Conservation (phyloP, 768 basidiomycete species). For the Collybia sp. region DNA sequence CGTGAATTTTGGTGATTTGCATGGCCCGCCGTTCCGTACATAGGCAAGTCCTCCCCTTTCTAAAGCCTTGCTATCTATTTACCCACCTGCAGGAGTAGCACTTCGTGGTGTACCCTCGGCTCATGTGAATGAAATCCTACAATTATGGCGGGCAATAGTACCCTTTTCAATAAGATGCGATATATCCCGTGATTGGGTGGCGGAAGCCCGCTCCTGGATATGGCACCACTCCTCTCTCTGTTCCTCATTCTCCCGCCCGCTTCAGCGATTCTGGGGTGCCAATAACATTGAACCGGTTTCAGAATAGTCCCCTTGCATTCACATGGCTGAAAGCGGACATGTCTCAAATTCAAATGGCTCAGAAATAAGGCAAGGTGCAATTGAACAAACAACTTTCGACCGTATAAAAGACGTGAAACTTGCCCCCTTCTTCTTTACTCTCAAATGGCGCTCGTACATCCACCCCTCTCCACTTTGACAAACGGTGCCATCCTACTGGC, state of each 20-base stretch:
- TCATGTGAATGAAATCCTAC: not conserved
- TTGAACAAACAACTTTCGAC: constrained; percentile 5
- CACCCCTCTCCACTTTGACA: not conserved
- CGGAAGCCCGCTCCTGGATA: constrained; percentile 28
- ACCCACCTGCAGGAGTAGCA: too few species aligned
- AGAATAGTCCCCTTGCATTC: constrained; percentile 18
- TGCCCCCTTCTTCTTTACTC: not conserved
- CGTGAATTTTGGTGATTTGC: constrained; percentile 65
- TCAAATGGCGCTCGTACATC: not conserved
- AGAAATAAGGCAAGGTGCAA: not conserved
- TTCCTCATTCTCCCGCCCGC: constrained; percentile 19
- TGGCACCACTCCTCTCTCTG: constrained; percentile 17
- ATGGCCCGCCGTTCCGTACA: too few species aligned
- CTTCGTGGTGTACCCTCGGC: not conserved
- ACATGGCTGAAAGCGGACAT: constrained; percentile 16
- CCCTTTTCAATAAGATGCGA: constrained; percentile 1
- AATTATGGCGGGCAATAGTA: not conserved
- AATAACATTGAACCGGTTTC: constrained; percentile 17
- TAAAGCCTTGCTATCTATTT: too few species aligned
- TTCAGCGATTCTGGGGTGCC: constrained; percentile 15
- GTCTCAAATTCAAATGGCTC: too few species aligned
- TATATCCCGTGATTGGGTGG: constrained; percentile 23
- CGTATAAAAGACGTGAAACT: constrained; percentile 4
- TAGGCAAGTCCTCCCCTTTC: too few species aligned
- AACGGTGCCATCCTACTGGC: constrained; percentile 1